phyloP scores from a whole-genome alignment of 2,329 filamentous ascomycete genomes.

The Dendrostoma leiphaemia region DNA sequence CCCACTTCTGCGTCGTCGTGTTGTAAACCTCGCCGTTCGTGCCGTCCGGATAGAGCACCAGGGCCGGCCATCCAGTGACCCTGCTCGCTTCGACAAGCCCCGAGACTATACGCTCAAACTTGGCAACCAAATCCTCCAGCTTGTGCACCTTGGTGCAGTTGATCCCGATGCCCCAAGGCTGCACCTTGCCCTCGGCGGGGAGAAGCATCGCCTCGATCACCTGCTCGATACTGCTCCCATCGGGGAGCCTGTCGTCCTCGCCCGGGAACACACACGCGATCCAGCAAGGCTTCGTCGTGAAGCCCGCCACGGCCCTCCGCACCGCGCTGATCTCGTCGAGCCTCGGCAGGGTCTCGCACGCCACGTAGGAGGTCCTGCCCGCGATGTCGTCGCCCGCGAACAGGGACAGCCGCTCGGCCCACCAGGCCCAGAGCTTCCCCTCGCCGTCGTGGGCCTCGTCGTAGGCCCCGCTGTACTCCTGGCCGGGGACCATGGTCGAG shows the following conservation, averaged over 20 bases:
- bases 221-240: conserved; percentile 47
- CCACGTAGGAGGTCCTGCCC: conserved; percentile 50
- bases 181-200: conserved; percentile 19
- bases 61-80: conserved; percentile 42
- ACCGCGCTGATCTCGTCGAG: conserved; percentile 60
- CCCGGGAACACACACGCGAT: conserved; percentile 62
- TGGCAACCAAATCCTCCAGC: conserved; percentile 51
- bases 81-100: conserved; percentile 34
- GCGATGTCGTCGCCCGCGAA: conserved; percentile 43
- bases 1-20: conserved; percentile 61
- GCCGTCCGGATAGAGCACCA: conserved; percentile 68
- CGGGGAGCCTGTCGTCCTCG: conserved; percentile 51
- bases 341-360: conserved; percentile 66
- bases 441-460: conserved; percentile 44
- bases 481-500: conserved; percentile 62
- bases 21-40: conserved; percentile 68
- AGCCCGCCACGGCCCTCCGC: conserved; percentile 38
- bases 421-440: conserved; percentile 52
- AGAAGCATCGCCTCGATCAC: conserved; percentile 39
- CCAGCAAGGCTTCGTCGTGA: conserved; percentile 46
- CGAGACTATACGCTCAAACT: conserved; percentile 50
- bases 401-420: conserved; percentile 49
- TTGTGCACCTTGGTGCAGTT: conserved; percentile 69
- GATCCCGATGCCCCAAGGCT: conserved; percentile 63
- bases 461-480: conserved; percentile 65